Conservation (phyloP, 2,329 filamentous ascomycete species). For the Fusarium chlamydosporum region DNA sequence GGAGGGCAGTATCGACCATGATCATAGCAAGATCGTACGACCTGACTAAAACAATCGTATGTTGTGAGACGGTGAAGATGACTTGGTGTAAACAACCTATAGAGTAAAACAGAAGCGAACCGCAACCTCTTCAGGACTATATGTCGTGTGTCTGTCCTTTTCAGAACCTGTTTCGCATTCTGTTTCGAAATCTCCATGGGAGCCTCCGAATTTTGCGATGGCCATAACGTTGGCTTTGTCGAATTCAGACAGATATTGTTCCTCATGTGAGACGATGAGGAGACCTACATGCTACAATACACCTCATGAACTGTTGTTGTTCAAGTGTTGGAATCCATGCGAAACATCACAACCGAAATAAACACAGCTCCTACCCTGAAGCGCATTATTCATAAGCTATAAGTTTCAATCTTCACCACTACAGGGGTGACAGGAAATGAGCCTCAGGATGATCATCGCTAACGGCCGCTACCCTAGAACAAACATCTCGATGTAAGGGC, state of each 20-base stretch:
- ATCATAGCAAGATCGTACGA: slow-evolving; percentile 1
- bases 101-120: accelerated
- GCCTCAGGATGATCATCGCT: background rate
- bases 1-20: background rate
- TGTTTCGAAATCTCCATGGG: too few species aligned
- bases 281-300: background rate
- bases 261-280: too few species aligned
- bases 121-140: too few species aligned
- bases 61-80: background rate
- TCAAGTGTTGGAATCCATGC: accelerated
- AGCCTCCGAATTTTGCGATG: too few species aligned
- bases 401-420: background rate
- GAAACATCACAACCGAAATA: too few species aligned
- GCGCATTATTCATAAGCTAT: background rate
- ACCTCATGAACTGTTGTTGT: background rate
- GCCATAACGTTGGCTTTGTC: too few species aligned
- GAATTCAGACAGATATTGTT: too few species aligned
- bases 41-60: slow-evolving; percentile 7
- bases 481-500: background rate
- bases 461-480: slow-evolving; percentile 12
- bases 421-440: background rate
- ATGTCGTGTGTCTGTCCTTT: accelerated
- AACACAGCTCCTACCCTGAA: background rate
- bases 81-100: background rate
- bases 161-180: accelerated